Evolutionary conservation across 129 eudicot species (phyloP).

Genomic region (Logfia minima): DNA sequence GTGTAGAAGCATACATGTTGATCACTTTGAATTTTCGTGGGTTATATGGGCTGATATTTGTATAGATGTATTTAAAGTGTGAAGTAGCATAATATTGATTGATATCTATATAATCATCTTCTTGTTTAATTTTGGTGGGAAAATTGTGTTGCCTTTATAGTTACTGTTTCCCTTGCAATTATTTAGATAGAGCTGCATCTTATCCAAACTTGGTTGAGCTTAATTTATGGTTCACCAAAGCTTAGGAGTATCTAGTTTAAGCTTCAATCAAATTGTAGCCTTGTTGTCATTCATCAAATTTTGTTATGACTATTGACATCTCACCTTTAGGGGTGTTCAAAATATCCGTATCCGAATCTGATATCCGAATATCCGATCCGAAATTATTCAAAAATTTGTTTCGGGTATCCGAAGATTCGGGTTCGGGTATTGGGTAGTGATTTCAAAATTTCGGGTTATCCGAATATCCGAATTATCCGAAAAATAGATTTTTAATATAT

Average conservation of each 20-base stretch:
- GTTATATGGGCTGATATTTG: slow-evolving; percentile 1
- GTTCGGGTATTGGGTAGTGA: too few species aligned
- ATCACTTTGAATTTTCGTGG: slow-evolving; percentile 4
- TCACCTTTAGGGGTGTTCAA: too few species aligned
- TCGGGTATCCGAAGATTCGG: too few species aligned
- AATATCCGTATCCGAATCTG: too few species aligned
- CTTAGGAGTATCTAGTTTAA: background rate
- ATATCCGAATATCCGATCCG: too few species aligned
- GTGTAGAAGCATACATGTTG: slow-evolving; percentile 20
- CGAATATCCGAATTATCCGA: too few species aligned
- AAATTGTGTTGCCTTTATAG: background rate
- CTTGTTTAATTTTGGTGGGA: slow-evolving; percentile 8
- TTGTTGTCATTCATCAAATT: too few species aligned
- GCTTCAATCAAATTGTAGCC: background rate
- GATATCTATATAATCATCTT: background rate
- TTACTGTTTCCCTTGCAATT: background rate
- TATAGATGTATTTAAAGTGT: slow-evolving; percentile 36
- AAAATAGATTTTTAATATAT: too few species aligned
- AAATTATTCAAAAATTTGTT: too few species aligned
- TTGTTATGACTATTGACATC: too few species aligned
- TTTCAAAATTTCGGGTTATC: too few species aligned
- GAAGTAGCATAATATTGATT: slow-evolving; percentile 24
- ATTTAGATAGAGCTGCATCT: background rate
- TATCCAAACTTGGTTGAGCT: background rate
- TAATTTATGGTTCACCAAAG: background rate